These are phyloP conservation scores for Steccherinum ochraceum DNA, from an alignment of 768 basidiomycete species.

Conservation along the genomic window DNA sequence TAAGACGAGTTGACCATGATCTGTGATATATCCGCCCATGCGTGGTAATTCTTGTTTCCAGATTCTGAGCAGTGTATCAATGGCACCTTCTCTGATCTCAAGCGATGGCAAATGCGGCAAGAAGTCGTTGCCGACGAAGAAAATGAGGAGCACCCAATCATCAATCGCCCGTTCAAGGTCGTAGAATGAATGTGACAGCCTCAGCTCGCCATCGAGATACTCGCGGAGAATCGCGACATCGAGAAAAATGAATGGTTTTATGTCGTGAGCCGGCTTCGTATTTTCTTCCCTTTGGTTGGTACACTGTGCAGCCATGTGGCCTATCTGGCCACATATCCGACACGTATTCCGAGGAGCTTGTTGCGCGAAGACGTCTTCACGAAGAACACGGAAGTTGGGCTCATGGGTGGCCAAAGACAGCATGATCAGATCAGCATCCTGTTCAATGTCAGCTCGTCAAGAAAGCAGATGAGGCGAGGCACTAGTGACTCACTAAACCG, in stretches of 20 bases:
- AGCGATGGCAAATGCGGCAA: conserved; percentile 95
- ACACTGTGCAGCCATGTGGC: conserved; percentile 94
- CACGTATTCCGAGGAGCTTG: conserved; percentile 70
- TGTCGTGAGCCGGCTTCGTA: conserved; percentile 62
- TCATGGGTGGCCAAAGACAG: conserved; percentile 96
- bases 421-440: conserved; percentile 99
- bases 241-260: conserved; percentile 99
- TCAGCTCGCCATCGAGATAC: conserved; percentile 95
- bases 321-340: conserved; percentile 90
- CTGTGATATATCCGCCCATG: conserved; percentile 97
- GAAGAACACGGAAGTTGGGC: conserved; percentile 93
- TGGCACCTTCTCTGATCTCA: conserved; percentile 98
- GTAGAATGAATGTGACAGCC: conserved; percentile 70
- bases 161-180: conserved; percentile 95
- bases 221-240: conserved; percentile 94
- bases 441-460: conserved; percentile 7
- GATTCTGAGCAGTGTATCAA: conserved; percentile 92
- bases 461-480: neutral
- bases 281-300: conserved; percentile 69
- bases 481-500: conserved; percentile 73
- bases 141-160: conserved; percentile 99
- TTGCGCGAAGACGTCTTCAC: conserved; percentile 96
- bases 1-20: conserved; percentile 85
- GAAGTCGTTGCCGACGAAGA: conserved; percentile 99
- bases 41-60: conserved; percentile 91